Percentiles rank a stretch among this genome's conserved stretches.
These are phyloP conservation scores for Thuidium tamariscinum DNA, from an alignment of 225 moss, liverwort and hornwort species.

Conservation along the genomic window DNA sequence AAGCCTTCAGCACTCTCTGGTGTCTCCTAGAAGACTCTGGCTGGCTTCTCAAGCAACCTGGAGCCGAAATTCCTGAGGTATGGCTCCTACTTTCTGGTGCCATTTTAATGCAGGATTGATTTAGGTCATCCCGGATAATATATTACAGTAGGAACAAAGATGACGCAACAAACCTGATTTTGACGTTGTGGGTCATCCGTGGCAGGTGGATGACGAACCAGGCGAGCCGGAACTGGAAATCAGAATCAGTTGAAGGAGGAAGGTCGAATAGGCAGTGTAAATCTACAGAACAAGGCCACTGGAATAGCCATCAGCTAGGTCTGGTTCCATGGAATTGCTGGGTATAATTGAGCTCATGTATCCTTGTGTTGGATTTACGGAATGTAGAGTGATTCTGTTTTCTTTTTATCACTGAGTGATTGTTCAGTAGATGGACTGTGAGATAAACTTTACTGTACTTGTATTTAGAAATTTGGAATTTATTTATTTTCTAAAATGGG, in stretches of 20 bases:
- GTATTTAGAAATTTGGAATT: background rate
- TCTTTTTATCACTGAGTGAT: background rate
- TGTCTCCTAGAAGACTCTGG: slow-evolving; percentile 90
- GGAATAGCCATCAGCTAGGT: background rate
- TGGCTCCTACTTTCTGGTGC: background rate
- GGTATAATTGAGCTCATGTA: background rate
- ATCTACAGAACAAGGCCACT: background rate
- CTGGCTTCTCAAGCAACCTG: slow-evolving; percentile 77
- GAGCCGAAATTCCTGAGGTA: slow-evolving; percentile 42
- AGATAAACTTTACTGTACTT: background rate
- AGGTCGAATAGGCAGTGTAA: background rate
- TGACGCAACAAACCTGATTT: background rate
- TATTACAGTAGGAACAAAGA: background rate
- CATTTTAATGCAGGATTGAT: background rate
- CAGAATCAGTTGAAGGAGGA: slow-evolving; percentile 1
- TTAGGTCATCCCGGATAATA: background rate
- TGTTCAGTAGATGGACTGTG: background rate
- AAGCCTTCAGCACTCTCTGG: slow-evolving; percentile 76
- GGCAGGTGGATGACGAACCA: slow-evolving; percentile 29
- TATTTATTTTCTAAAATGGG: background rate
- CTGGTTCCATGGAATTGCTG: background rate
- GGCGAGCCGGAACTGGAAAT: slow-evolving; percentile 33
- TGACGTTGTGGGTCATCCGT: background rate
- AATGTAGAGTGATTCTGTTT: background rate
- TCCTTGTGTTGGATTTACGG: background rate